phyloP scores from a whole-genome alignment of 495 filamentous ascomycete species.

The Penicillium odoratum region DNA sequence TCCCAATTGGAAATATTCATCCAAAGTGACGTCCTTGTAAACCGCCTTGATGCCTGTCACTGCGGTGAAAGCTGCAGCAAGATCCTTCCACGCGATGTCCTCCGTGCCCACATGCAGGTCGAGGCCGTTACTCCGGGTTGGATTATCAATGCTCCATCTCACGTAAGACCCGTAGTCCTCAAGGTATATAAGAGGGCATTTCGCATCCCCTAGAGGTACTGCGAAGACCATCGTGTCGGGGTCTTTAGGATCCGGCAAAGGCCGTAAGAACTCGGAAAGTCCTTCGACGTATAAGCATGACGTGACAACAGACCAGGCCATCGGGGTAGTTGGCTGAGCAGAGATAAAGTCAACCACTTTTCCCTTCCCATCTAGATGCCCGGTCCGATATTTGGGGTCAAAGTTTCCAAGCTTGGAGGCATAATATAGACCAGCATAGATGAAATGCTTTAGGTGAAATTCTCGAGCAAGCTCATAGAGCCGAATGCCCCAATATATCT shows the following conservation, averaged over 20 bases:
- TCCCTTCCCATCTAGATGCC: constrained; percentile 56
- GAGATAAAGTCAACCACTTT: constrained; percentile 53
- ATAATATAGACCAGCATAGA: constrained; percentile 53
- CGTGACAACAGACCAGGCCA: constrained; percentile 52
- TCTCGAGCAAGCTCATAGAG: constrained; percentile 55
- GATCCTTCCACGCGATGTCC: constrained; percentile 44
- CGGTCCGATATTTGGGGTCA: constrained; percentile 44
- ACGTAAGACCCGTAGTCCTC: constrained; percentile 56
- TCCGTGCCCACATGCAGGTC: constrained; percentile 52
- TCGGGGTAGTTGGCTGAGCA: constrained; percentile 37
- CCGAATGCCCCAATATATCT: constrained; percentile 56
- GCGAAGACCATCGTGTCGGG: constrained; percentile 16
- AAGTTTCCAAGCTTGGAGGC: constrained; percentile 3
- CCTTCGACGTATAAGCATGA: constrained; percentile 58
- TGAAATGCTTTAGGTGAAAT: constrained; percentile 51
- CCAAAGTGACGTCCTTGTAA: constrained; percentile 40
- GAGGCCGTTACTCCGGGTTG: constrained; percentile 46
- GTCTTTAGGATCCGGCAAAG: constrained; percentile 6
- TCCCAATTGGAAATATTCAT: constrained; percentile 31
- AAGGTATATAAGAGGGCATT: constrained; percentile 45
- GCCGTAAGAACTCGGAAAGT: constrained; percentile 28
- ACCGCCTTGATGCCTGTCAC: constrained; percentile 53
- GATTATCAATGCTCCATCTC: constrained; percentile 58
- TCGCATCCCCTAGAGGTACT: constrained; percentile 20
- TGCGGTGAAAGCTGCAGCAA: constrained; percentile 50